Evolutionary conservation across 2,329 filamentous ascomycete species (phyloP).

Genomic region (Penicillium sp.): DNA sequence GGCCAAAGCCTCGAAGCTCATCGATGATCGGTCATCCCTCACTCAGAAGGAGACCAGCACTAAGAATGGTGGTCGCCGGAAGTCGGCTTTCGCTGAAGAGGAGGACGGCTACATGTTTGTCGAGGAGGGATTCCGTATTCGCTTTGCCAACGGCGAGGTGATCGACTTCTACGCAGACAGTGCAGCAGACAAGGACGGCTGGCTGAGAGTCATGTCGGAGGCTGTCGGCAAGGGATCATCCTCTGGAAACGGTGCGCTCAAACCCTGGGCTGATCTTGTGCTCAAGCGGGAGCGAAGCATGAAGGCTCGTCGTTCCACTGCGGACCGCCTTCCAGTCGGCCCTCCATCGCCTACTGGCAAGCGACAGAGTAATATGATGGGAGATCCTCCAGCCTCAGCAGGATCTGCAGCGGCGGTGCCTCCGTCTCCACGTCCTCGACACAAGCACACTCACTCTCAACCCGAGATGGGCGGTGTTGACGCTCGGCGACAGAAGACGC

Average conservation of each 20-base stretch:
- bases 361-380: constrained; percentile 22
- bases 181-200: constrained; percentile 80
- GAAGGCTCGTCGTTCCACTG: constrained; percentile 31
- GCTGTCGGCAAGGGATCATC: constrained; percentile 57
- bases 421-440: constrained; percentile 32
- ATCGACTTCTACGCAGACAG: constrained; percentile 98
- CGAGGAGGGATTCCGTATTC: constrained; percentile 97
- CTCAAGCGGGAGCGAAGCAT: constrained; percentile 48
- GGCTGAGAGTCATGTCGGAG: constrained; percentile 86
- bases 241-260: constrained; percentile 44
- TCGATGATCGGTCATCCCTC: constrained; percentile 83
- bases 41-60: constrained; percentile 79
- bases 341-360: constrained; percentile 25
- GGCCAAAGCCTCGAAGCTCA: constrained; percentile 85
- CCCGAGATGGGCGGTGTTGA: constrained; percentile 37
- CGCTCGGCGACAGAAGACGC: constrained; percentile 41
- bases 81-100: constrained; percentile 94
- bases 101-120: constrained; percentile 99
- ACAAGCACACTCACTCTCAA: constrained; percentile 43
- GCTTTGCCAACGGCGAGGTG: constrained; percentile 95
- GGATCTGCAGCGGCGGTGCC: constrained; percentile 30
- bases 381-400: constrained; percentile 21
- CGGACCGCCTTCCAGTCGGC: constrained; percentile 23
- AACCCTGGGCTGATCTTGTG: constrained; percentile 63
- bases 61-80: constrained; percentile 74